phyloP scores from a whole-genome alignment of 208 protist genomes.

The Leishmania arabica region DNA sequence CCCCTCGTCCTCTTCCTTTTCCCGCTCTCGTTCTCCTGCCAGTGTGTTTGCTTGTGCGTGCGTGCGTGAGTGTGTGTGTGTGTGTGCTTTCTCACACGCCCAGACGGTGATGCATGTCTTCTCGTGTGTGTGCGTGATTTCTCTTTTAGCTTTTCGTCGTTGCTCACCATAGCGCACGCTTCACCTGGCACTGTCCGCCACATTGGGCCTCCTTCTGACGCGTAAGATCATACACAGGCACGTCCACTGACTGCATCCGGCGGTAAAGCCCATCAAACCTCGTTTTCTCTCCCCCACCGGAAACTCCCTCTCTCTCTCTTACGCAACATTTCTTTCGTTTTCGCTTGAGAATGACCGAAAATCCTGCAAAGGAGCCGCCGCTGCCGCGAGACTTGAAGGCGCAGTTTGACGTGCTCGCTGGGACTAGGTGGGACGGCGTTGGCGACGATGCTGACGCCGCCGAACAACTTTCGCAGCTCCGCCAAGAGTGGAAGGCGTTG shows the following conservation, averaged over 20 bases:
- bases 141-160: neutral
- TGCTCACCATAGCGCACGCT: neutral
- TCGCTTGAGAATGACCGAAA: slow-evolving; percentile 27
- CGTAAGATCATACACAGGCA: neutral
- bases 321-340: neutral
- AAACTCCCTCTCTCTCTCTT: neutral
- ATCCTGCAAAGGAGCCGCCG: slow-evolving; percentile 44
- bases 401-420: slow-evolving; percentile 32
- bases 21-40: neutral
- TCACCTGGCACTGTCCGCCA: neutral
- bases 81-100: neutral
- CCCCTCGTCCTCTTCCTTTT: neutral
- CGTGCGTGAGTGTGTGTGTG: neutral
- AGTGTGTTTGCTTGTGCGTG: neutral
- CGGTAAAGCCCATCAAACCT: neutral
- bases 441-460: slow-evolving; percentile 13
- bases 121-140: neutral
- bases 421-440: neutral
- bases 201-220: neutral
- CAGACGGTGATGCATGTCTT: neutral
- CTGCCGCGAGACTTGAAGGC: slow-evolving; percentile 42
- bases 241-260: neutral
- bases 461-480: slow-evolving; percentile 18
- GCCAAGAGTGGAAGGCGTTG: slow-evolving; percentile 65
- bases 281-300: neutral